These are phyloP conservation scores for Macroventuria anomochaeta DNA, from an alignment of 2,329 filamentous ascomycete genomes.

Conservation along the genomic window DNA sequence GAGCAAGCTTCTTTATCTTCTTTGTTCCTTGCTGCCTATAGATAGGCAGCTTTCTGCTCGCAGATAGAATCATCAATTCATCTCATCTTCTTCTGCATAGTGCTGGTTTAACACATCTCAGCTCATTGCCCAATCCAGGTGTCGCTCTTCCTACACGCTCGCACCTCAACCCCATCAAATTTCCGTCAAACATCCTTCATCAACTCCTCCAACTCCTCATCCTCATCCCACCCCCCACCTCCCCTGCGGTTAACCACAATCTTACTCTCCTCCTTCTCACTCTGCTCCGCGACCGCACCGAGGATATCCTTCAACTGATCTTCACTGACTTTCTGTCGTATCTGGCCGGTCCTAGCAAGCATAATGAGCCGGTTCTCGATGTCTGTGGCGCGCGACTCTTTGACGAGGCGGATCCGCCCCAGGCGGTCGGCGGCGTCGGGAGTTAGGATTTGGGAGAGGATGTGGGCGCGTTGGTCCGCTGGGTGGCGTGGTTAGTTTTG, in stretches of 20 bases:
- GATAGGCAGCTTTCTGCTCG: too few species aligned
- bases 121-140: too few species aligned
- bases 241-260: conserved; percentile 87
- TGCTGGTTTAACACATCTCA: too few species aligned
- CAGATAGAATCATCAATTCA: too few species aligned
- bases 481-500: conserved; percentile 38
- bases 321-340: conserved; percentile 87
- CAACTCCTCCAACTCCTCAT: conserved; percentile 71
- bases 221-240: conserved; percentile 78
- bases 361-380: conserved; percentile 93
- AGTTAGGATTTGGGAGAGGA: conserved; percentile 91
- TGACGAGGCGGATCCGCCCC: conserved; percentile 92
- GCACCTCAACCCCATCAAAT: not conserved
- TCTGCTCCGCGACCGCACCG: conserved; percentile 78
- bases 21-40: too few species aligned
- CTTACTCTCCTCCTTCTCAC: conserved; percentile 68
- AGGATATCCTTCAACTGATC: conserved; percentile 91
- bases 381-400: conserved; percentile 86
- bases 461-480: conserved; percentile 74
- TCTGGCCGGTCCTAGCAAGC: conserved; percentile 86
- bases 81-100: too few species aligned
- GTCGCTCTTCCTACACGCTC: too few species aligned
- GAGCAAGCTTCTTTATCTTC: too few species aligned
- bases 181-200: conserved; percentile 44
- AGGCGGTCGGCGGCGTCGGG: conserved; percentile 93